A percentile compares a stretch with the other conserved stretches of the same genome.
phyloP scores from a whole-genome alignment of 75 land plant species.

The Pinus taeda region DNA sequence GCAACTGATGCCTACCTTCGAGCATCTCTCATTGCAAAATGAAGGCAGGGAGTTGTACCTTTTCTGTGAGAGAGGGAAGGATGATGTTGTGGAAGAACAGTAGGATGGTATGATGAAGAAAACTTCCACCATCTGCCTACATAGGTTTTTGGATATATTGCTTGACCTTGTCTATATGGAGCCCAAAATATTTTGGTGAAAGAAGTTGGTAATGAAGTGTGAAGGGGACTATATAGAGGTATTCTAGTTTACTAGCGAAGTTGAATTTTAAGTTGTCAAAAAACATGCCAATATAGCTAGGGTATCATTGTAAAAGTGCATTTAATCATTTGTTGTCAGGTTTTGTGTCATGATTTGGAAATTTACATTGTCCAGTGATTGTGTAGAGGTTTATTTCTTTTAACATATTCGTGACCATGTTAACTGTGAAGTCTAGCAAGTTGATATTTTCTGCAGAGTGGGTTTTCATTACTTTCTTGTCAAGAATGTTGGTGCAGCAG shows the following conservation, averaged over 20 bases:
- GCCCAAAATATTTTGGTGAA: background rate
- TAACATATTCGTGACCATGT: background rate
- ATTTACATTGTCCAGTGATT: background rate
- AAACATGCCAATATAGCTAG: background rate
- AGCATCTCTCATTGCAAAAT: background rate
- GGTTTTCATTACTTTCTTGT: background rate
- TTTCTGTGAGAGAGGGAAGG: background rate
- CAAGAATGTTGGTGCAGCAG: background rate
- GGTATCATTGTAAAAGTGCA: background rate
- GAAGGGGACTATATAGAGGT: background rate
- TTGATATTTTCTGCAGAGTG: background rate
- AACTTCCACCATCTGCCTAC: background rate
- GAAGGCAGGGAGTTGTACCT: background rate
- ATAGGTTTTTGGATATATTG: background rate
- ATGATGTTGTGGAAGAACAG: background rate
- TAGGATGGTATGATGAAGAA: background rate
- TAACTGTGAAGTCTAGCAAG: background rate
- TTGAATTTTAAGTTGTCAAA: background rate
- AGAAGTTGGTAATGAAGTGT: background rate
- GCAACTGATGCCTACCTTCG: background rate
- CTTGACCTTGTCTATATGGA: background rate
- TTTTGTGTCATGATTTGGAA: background rate
- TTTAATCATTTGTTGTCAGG: background rate
- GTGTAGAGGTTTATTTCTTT: background rate
- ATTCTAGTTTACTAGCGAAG: background rate